Percentiles rank a stretch among this genome's conserved stretches.
These are phyloP conservation scores for Botrytis medusae DNA, from an alignment of 2,329 filamentous ascomycete genomes.

Conservation along the genomic window DNA sequence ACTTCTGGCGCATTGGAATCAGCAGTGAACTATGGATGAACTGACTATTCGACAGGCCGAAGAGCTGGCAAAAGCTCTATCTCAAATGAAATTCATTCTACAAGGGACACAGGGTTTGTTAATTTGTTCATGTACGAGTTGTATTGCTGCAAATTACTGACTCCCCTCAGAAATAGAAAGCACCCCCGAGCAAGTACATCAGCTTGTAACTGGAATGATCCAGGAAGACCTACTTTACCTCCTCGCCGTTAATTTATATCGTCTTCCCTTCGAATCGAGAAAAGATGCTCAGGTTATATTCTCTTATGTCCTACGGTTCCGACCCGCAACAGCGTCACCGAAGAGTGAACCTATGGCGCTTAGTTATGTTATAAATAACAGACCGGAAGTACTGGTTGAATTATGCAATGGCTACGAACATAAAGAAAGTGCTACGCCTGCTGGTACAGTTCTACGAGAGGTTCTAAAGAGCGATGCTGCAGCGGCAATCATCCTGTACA, in stretches of 20 bases:
- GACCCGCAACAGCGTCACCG: constrained; percentile 64
- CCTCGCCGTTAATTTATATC: constrained; percentile 78
- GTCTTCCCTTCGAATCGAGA: constrained; percentile 89
- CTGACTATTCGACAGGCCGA: constrained; percentile 61
- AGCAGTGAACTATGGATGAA: constrained; percentile 20
- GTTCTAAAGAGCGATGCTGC: constrained; percentile 87
- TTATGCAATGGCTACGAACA: constrained; percentile 88
- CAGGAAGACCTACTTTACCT: constrained; percentile 86
- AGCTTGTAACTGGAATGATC: constrained; percentile 80
- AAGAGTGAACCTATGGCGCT: constrained; percentile 79
- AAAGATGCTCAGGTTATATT: constrained; percentile 97
- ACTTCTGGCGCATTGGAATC: constrained; percentile 21
- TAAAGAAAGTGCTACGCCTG: constrained; percentile 87
- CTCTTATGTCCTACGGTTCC: constrained; percentile 91
- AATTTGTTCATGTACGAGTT: background rate
- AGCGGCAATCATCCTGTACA: constrained; percentile 87
- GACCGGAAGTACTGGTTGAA: constrained; percentile 83
- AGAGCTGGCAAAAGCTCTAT: constrained; percentile 80
- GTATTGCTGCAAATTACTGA: constrained; percentile 21
- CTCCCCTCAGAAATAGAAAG: constrained; percentile 72
- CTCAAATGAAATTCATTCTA: constrained; percentile 88
- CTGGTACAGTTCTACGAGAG: constrained; percentile 85
- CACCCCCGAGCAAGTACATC: constrained; percentile 82
- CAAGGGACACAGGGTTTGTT: constrained; percentile 83
- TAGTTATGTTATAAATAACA: constrained; percentile 81